Evolutionary conservation across 805 yeast species (phyloP), one percentile per base, ranked within the genome.

Genomic region (Myxozyma melibiosi): DNA sequence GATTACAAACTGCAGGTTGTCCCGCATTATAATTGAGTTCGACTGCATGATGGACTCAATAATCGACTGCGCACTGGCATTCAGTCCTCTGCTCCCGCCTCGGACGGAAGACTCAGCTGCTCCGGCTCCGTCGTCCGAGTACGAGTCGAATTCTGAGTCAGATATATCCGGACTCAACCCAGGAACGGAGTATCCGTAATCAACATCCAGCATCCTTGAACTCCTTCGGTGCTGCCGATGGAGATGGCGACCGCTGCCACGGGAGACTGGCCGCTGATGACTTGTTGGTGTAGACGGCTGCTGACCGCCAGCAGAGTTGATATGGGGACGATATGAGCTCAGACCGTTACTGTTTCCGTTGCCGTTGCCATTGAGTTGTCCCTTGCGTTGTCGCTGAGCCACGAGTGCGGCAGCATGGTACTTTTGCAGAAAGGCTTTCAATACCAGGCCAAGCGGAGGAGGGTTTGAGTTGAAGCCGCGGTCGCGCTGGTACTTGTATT

Each of bases 111-210:
- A n/a, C 27, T 31, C 43, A n/a, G 28, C 37, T 7, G 24, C 9
- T 3, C 18, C 53, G 8, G n/a, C 43, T 14, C 63, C 55, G 34
- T 55, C 61, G 24, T 58, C 63, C 4, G 63, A 58, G 35, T 31
- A 49, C 11, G 55, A 50, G 34, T 58, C 63, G 22, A 55, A 37
- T 13, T 55, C 63, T 3, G 63, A 58, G 28, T 58, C 63, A 14
- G 63, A 58, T 25, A 48, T 27, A 31, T 58, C 63, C 14, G 63
- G 57, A 25, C 51, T 43, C 13, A 58, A 34, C 11, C 44, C 63
- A 6, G 60, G 60, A n/a, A 58, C 46, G 4, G 52, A 2, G 34
- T 33, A 37, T 8, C 49, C 51, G 20, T 18, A 38, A 9, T 54
- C 58, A 7, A 14, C 9, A 11, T 46, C 54, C 14, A 27, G 37